These are phyloP conservation scores for Phylloporus sp. DNA, from an alignment of 768 basidiomycete species.

Conservation along the genomic window DNA sequence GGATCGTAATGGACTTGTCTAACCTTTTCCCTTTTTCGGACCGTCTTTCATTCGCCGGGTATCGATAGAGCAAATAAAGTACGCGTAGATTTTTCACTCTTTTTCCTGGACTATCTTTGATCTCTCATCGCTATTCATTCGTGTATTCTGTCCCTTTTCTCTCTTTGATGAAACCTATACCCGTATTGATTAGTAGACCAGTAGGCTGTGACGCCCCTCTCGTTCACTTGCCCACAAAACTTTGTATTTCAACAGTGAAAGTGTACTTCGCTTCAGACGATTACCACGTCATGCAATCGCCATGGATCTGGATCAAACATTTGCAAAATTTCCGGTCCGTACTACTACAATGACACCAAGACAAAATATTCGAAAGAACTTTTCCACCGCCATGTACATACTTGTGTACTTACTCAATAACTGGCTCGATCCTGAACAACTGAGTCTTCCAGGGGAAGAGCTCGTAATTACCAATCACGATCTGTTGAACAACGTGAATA, in stretches of 20 bases:
- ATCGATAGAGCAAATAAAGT: slow-evolving; percentile 12
- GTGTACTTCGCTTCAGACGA: too few species aligned
- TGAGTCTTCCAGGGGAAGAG: background rate
- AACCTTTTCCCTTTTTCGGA: too few species aligned
- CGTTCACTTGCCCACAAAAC: too few species aligned
- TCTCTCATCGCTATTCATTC: background rate
- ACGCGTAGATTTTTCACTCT: background rate
- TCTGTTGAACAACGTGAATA: background rate
- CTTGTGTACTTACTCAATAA: background rate
- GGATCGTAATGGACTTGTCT: background rate
- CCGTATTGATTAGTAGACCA: background rate
- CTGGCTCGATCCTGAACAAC: background rate
- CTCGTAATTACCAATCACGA: background rate
- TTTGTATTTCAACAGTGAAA: too few species aligned
- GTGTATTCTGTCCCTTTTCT: background rate
- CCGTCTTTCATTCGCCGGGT: background rate
- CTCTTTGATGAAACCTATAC: background rate
- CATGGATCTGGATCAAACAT: too few species aligned
- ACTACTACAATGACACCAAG: background rate
- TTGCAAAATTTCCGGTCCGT: background rate
- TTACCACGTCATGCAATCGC: too few species aligned
- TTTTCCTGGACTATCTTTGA: background rate
- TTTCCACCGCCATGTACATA: background rate
- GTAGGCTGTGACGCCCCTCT: background rate
- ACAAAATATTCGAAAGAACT: background rate